Evolutionary conservation across 2,329 filamentous ascomycete genomes (phyloP).

Genomic region (Aschersonia sp.): DNA sequence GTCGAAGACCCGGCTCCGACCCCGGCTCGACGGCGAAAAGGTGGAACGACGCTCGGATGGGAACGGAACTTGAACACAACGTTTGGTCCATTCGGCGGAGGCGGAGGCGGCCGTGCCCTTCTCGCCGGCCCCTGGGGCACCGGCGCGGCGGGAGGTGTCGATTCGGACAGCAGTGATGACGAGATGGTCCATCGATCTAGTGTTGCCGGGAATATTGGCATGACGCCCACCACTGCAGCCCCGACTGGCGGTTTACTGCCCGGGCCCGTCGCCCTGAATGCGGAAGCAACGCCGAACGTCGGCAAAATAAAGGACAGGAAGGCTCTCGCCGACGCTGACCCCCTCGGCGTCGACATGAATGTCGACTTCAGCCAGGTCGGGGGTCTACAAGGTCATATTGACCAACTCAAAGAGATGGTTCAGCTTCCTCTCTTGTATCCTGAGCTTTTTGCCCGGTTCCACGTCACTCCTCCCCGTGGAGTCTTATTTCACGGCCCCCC

Average conservation of each 20-base stretch:
- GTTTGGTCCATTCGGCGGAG: slow-evolving; percentile 84
- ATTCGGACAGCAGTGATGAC: slow-evolving; percentile 95
- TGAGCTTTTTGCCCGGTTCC: slow-evolving; percentile 80
- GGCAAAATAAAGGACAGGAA: slow-evolving; percentile 92
- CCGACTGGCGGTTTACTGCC: slow-evolving; percentile 27
- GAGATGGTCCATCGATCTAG: slow-evolving; percentile 55
- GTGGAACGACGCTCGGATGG: slow-evolving; percentile 44
- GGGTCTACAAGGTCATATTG: slow-evolving; percentile 83
- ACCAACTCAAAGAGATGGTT: slow-evolving; percentile 98
- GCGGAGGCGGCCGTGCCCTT: slow-evolving; percentile 55
- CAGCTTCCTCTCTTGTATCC: slow-evolving; percentile 87
- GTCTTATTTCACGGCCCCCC: slow-evolving; percentile 95
- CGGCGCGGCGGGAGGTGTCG: slow-evolving; percentile 61
- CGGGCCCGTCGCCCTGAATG: slow-evolving; percentile 22
- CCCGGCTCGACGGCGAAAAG: slow-evolving; percentile 51
- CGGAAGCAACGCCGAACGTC: slow-evolving; percentile 55
- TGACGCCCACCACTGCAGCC: slow-evolving; percentile 40
- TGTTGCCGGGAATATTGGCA: slow-evolving; percentile 43
- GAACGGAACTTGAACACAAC: slow-evolving; percentile 80
- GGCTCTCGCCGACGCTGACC: slow-evolving; percentile 82
- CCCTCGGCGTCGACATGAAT: slow-evolving; percentile 79
- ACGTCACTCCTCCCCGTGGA: slow-evolving; percentile 85
- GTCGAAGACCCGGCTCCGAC: slow-evolving; percentile 53
- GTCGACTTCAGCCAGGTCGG: slow-evolving; percentile 93
- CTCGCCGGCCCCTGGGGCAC: slow-evolving; percentile 62